Conservation (phyloP, 805 yeast genomes). For the Ogataea corticis region DNA sequence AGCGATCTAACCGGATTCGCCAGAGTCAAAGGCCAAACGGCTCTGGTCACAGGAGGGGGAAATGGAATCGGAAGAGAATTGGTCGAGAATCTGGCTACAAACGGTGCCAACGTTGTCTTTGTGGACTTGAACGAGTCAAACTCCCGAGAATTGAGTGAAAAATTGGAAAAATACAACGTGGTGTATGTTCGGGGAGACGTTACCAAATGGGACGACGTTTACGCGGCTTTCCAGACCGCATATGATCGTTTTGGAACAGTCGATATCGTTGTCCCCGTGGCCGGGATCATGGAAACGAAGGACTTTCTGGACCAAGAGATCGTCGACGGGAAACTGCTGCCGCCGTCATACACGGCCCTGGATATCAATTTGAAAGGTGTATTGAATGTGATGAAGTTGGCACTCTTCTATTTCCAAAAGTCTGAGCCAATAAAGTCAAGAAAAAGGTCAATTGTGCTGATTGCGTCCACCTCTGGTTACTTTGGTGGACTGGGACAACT, state of each 20-base stretch:
- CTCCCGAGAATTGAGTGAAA: not conserved
- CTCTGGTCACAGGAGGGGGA: not conserved
- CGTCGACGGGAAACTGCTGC: not conserved
- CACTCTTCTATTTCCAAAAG: not conserved
- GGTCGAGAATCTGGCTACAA: not conserved
- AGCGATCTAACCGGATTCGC: not conserved
- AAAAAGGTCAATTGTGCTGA: not conserved
- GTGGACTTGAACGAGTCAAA: not conserved
- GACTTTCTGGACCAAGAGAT: constrained; percentile 1
- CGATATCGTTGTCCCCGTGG: not conserved
- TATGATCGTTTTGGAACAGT: not conserved
- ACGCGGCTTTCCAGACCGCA: not conserved
- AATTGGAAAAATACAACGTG: not conserved
- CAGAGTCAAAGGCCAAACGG: not conserved
- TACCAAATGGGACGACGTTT: not conserved
- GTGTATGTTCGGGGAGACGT: not conserved
- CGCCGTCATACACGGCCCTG: not conserved
- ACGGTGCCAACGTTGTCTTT: not conserved
- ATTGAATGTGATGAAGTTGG: not conserved
- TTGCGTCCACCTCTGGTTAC: not conserved
- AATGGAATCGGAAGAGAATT: not conserved
- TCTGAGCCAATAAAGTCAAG: not conserved
- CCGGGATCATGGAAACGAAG: not conserved
- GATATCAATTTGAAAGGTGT: not conserved
- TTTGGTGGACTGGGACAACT: constrained; percentile 1